phyloP scores from a whole-genome alignment of 2,329 filamentous ascomycete genomes.

The Trichoderma gracile region DNA sequence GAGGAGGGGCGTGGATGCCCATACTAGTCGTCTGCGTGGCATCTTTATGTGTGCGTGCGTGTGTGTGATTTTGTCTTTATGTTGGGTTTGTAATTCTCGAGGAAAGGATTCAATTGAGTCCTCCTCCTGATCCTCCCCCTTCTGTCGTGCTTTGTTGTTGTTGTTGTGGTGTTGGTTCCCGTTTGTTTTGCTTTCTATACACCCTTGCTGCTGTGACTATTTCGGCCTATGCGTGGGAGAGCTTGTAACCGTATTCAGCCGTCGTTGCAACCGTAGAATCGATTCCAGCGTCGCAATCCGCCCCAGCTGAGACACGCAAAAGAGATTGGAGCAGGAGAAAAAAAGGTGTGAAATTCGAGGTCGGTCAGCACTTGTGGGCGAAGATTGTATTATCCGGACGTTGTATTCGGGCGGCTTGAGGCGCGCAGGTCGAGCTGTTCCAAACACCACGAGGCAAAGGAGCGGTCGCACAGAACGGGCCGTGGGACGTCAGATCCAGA shows the following conservation, averaged over 20 bases:
- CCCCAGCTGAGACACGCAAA: neutral
- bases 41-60: constrained; percentile 26
- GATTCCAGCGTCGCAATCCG: neutral
- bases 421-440: neutral
- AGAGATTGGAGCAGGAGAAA: neutral
- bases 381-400: too few relatives aligned
- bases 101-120: too few relatives aligned
- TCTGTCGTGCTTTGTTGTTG: neutral
- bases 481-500: constrained; percentile 15
- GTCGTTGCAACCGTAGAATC: neutral
- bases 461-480: constrained; percentile 16
- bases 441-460: neutral
- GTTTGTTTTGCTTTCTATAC: neutral
- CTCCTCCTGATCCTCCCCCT: too few relatives aligned
- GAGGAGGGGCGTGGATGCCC: constrained; percentile 36
- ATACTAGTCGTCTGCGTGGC: constrained; percentile 33
- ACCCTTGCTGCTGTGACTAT: neutral
- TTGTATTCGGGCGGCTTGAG: neutral
- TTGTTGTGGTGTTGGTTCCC: neutral
- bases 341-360: neutral
- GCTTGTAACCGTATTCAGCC: constrained; percentile 2
- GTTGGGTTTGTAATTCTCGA: neutral
- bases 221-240: neutral
- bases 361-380: neutral
- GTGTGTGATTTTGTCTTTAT: neutral